Percentiles rank a stretch among this genome's conserved stretches.
phyloP scores from a whole-genome alignment of 1,284 basidiomycete species.

The Pholiota adiposa region DNA sequence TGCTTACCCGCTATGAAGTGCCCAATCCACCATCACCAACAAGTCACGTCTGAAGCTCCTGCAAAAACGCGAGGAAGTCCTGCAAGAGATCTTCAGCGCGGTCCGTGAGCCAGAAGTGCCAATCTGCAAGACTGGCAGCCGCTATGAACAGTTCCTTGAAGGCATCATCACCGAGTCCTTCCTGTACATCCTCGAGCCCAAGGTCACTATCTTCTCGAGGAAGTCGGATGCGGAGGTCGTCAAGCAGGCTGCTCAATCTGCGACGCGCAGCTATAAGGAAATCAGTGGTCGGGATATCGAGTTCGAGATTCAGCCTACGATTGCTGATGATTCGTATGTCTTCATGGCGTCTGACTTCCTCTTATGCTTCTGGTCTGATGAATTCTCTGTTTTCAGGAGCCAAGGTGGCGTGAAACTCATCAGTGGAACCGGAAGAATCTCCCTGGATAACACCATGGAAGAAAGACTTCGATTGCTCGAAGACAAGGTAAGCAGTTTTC shows the following conservation, averaged over 20 bases:
- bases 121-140: conserved; percentile 71
- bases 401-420: conserved; percentile 85
- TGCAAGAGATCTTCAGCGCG: conserved; percentile 87
- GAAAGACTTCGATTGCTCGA: conserved; percentile 87
- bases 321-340: conserved; percentile 76
- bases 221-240: conserved; percentile 65
- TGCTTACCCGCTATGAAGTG: no score
- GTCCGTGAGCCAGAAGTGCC: conserved; percentile 69
- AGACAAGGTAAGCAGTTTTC: conserved; percentile 69
- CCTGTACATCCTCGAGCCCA: conserved; percentile 73
- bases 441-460: conserved; percentile 90
- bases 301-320: conserved; percentile 64
- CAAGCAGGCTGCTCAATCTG: conserved; percentile 64
- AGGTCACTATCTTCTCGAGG: conserved; percentile 66
- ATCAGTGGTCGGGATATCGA: conserved; percentile 75
- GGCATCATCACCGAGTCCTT: conserved; percentile 82
- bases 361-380: conserved; percentile 2
- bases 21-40: conserved; percentile 96
- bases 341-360: conserved; percentile 2
- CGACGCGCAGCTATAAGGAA: conserved; percentile 69
- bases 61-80: conserved; percentile 90
- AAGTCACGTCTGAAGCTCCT: conserved; percentile 92
- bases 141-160: conserved; percentile 82
- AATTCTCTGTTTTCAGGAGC: conserved; percentile 40
- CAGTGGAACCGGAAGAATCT: conserved; percentile 78